Conservation (phyloP, 768 basidiomycete species). For the Kwoniella newhampshirensis region DNA sequence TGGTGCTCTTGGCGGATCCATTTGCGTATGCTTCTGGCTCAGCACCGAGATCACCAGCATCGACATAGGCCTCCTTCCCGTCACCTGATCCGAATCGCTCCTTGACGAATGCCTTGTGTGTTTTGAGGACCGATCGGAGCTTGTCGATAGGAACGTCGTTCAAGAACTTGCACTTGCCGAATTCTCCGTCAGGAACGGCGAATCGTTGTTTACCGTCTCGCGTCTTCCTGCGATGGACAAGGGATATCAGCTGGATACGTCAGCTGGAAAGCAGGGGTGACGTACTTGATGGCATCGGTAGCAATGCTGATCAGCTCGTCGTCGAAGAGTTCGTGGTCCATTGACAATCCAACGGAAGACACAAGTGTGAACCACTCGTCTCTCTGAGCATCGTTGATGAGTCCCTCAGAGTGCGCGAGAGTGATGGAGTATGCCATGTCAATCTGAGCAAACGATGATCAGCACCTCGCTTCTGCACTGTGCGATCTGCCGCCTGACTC, state of each 20-base stretch:
- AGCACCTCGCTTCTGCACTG: background rate
- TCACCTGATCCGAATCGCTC: conserved; percentile 44
- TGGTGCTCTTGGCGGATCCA: conserved; percentile 10
- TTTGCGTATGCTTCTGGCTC: conserved; percentile 45
- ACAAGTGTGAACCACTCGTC: conserved; percentile 53
- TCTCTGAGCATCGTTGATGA: conserved; percentile 51
- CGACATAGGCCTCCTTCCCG: conserved; percentile 54
- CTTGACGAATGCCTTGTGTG: conserved; percentile 52
- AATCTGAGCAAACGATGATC: conserved; percentile 27
- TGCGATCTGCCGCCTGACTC: background rate
- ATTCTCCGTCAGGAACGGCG: conserved; percentile 51
- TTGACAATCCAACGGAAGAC: conserved; percentile 50
- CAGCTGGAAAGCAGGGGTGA: background rate
- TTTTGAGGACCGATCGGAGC: conserved; percentile 45
- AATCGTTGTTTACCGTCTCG: conserved; percentile 53
- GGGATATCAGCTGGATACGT: background rate
- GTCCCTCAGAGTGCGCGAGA: conserved; percentile 51
- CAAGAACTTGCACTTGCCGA: conserved; percentile 53
- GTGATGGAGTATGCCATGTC: conserved; percentile 55
- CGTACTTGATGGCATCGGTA: conserved; percentile 52
- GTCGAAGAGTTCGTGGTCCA: conserved; percentile 53
- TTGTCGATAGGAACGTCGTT: conserved; percentile 53
- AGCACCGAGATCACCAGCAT: conserved; percentile 52
- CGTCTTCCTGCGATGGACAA: conserved; percentile 25
- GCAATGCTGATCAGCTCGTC: conserved; percentile 49